Base-by-base conservation (phyloP, 768 basidiomycete species). In the Lactarius quietus region DNA sequence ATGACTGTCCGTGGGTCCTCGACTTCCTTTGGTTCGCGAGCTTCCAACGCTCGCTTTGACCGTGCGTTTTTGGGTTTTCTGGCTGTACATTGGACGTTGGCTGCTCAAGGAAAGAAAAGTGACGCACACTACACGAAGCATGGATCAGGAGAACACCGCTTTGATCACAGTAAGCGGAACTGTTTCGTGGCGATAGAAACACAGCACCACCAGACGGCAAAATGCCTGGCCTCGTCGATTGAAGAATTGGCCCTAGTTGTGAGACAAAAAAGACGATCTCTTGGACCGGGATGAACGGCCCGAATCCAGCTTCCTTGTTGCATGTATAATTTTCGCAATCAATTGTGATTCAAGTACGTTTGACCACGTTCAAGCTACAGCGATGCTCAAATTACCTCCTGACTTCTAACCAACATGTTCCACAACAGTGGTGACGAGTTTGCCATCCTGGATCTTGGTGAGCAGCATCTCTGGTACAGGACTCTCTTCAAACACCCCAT, bases 41-140 rank as follows among this genome's bases (percentile, higher is more conserved):
- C 91, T 35, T 92, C 91, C 70, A 95, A 72, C 0, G 85, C 95
- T 66, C 97, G 84, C 77, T 98, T 99, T 17, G 91, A 90, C 39
- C 96, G 86, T 7, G 97, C 95, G 83, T 96, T 98, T 81, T 91
- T 93, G 26, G 97, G 93, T 80, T 96, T 98, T 72, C 88, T 89
- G 60, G 10, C 43, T 26, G 54, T 28, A 10, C 1, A n/a, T 36
- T 61, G 17, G 10, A 62, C 17, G 20, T 57, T 10, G 52, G 31
- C 23, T 17, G 20, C 38, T 33, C 54, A 6, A 23, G 26, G 35
- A 51, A 41, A 31, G 17, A 28, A n/a, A 26, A 39, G 53, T 36
- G 17, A 67, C 66, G 52, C 35, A 67, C 66, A 67, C 43, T 60
- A 67, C 66, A 3, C 66, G 66, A 48, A 67, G 66, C 66, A 67